A percentile compares a stretch with the other conserved stretches of the same genome.
These are phyloP conservation scores for Umbilicus rupestris DNA, from an alignment of 164 flowering plant genomes.

Conservation along the genomic window DNA sequence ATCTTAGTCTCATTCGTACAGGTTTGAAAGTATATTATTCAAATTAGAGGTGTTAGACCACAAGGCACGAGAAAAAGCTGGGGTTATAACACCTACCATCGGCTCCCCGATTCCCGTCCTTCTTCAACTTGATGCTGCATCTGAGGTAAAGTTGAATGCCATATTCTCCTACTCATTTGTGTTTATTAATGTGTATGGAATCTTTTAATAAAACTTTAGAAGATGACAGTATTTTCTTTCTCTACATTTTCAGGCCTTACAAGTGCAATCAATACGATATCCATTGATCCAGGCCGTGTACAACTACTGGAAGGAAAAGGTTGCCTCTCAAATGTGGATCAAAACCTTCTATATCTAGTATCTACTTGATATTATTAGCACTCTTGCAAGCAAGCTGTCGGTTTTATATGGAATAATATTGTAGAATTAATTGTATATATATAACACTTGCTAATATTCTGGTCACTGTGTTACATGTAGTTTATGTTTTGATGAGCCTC, in stretches of 20 bases:
- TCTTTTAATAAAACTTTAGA: background rate
- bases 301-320: conserved; percentile 89
- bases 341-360: background rate
- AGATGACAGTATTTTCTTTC: conserved; percentile 10
- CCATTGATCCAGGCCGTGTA: conserved; percentile 62
- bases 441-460: background rate
- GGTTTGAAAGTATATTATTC: conserved; percentile 66
- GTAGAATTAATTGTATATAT: background rate
- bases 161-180: background rate
- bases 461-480: background rate
- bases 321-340: conserved; percentile 8
- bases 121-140: conserved; percentile 61
- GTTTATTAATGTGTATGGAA: background rate
- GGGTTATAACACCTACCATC: conserved; percentile 72
- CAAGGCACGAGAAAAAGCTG: conserved; percentile 93
- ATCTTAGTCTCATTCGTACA: conserved; percentile 19
- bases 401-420: background rate
- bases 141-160: conserved; percentile 40
- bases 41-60: conserved; percentile 92
- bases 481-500: background rate
- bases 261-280: conserved; percentile 46
- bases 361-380: background rate
- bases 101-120: conserved; percentile 79
- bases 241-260: conserved; percentile 48
- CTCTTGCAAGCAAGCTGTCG: background rate